phyloP scores from a whole-genome alignment of 805 yeast species.

The Cyberlindnera xylosilytica region DNA sequence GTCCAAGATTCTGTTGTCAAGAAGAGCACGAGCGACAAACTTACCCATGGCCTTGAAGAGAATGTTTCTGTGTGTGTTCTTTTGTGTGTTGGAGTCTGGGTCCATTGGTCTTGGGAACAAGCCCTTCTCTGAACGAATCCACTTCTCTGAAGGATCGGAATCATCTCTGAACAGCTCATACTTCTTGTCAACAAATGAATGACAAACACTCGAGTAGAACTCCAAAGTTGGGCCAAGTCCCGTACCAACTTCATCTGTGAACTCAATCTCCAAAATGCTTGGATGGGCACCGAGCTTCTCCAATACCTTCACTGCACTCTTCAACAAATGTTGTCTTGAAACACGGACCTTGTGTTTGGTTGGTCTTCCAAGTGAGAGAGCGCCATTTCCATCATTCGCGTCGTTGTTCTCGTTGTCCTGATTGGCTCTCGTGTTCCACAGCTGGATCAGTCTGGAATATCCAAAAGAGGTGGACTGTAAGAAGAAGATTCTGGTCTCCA shows the following conservation, averaged over 20 bases:
- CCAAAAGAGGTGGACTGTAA: conserved; percentile 90
- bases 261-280: conserved; percentile 81
- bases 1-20: conserved; percentile 88
- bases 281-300: conserved; percentile 76
- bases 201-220: conserved; percentile 80
- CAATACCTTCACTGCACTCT: conserved; percentile 76
- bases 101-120: conserved; percentile 71
- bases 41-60: conserved; percentile 71
- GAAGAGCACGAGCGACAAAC: conserved; percentile 79
- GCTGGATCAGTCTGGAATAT: conserved; percentile 72
- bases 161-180: conserved; percentile 65
- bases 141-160: conserved; percentile 28
- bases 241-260: conserved; percentile 88
- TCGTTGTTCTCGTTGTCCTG: conserved; percentile 36
- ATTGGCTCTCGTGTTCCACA: conserved; percentile 61
- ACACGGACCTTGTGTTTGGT: conserved; percentile 77
- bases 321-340: conserved; percentile 63
- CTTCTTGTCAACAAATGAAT: conserved; percentile 58
- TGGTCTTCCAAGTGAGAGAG: conserved; percentile 60
- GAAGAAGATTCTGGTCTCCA: conserved; percentile 74
- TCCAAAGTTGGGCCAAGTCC: conserved; percentile 96
- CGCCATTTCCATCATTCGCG: conserved; percentile 24
- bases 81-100: conserved; percentile 12
- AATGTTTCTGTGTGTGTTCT: too few relatives aligned
- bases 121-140: conserved; percentile 45